Evolutionary conservation across 2,329 filamentous ascomycete species (phyloP), one percentile per base, ranked within the genome.

Genomic region (Chalaropsis thielavioides): DNA sequence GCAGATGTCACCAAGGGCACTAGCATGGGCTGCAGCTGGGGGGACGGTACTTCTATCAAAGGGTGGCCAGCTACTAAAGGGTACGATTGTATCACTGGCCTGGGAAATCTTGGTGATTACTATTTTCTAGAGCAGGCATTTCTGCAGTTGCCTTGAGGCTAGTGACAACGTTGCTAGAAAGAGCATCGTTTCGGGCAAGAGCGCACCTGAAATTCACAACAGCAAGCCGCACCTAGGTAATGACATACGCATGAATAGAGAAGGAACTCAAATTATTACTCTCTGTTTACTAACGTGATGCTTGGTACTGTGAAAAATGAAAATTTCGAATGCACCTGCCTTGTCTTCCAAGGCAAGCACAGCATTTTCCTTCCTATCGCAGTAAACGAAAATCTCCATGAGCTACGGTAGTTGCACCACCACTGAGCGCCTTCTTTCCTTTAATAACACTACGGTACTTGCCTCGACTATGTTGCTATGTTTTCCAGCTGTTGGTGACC

Each of bases 21-120:
- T 60, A 79, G 76, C 64, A 66, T 69, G 11, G 75, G 76, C 2
- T 82, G 79, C 62, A 67, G 67, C 2, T 78, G 75, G 64, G 63
- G 67, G 69, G 71, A 73, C 2, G 73, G 72, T 0, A 67, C 70
- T 1, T 69, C 64, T 19, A 72, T 73, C 1, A 71, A 72, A 0
- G 79, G 78, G 0, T 82, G 80, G 78, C 72, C 75, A 17, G 77
- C 78, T 2, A 69, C 69, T 7, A 66, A 71, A 63, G 80, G 80
- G 0, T 82, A 75, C 70, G 79, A 82, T 68, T 74, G 76, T 0
- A 76, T 79, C 2, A 81, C 79, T 0, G 80, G 83, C 61, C 67
- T 81, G 22, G 80, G 80, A 0, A 76, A 78, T 43, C 75, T 79
- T 0, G 72, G 72, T 44, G 73, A 78, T 44, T 80, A 79, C 70